These are phyloP conservation scores for Penicillium bovifimosum DNA, from an alignment of 495 filamentous ascomycete genomes.

Conservation along the genomic window DNA sequence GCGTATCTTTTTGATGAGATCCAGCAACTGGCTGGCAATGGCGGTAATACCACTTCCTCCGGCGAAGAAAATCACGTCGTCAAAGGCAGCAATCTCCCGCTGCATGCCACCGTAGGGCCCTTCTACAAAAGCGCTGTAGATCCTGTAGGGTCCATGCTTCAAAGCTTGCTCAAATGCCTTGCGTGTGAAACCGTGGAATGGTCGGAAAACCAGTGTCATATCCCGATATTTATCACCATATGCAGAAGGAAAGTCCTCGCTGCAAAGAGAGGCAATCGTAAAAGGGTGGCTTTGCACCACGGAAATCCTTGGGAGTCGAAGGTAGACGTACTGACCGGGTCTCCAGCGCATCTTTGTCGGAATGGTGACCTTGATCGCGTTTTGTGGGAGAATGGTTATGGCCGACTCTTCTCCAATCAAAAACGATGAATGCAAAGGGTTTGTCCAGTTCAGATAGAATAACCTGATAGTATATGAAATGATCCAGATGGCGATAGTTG, in stretches of 20 bases:
- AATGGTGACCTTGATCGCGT: slow-evolving; percentile 88
- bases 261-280: slow-evolving; percentile 86
- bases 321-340: slow-evolving; percentile 90
- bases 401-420: slow-evolving; percentile 84
- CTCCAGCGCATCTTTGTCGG: slow-evolving; percentile 90
- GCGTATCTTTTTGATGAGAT: slow-evolving; percentile 90
- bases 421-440: slow-evolving; percentile 67
- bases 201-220: slow-evolving; percentile 83
- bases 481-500: slow-evolving; percentile 74
- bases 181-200: slow-evolving; percentile 82
- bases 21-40: slow-evolving; percentile 80
- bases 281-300: slow-evolving; percentile 92
- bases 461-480: slow-evolving; percentile 59
- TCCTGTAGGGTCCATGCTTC: slow-evolving; percentile 75
- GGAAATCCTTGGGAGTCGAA: slow-evolving; percentile 87
- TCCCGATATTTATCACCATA: slow-evolving; percentile 85
- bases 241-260: slow-evolving; percentile 79
- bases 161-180: slow-evolving; percentile 72
- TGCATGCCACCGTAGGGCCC: slow-evolving; percentile 94
- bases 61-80: slow-evolving; percentile 86
- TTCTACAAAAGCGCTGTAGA: slow-evolving; percentile 84
- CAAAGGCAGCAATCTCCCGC: slow-evolving; percentile 85
- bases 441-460: slow-evolving; percentile 79
- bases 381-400: slow-evolving; percentile 81
- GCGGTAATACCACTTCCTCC: slow-evolving; percentile 94